Percentiles rank a stretch among this genome's conserved stretches.
phyloP scores from a whole-genome alignment of 306 rosid species.

The Betula pendula region DNA sequence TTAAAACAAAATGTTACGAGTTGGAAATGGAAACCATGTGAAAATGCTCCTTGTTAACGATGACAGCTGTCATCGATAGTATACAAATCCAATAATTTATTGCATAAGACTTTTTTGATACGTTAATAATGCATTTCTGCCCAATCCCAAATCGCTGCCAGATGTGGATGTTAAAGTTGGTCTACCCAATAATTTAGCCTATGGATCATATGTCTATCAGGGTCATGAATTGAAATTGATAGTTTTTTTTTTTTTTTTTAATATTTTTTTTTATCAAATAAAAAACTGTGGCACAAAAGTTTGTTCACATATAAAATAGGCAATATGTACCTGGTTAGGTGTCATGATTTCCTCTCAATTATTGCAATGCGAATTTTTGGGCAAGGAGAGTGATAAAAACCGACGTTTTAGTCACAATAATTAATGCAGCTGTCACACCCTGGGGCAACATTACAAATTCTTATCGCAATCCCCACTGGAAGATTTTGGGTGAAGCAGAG shows the following conservation, averaged over 20 bases:
- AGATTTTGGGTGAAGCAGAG: background rate
- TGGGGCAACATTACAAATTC: background rate
- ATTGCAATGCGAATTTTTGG: too few species aligned
- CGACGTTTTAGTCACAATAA: too few species aligned
- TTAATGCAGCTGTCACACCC: background rate
- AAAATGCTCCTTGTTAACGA: too few species aligned
- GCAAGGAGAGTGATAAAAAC: too few species aligned
- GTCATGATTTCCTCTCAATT: constrained; percentile 6
- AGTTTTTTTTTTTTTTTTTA: constrained; percentile 11
- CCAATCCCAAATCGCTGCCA: constrained; percentile 26
- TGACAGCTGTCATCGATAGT: constrained; percentile 28
- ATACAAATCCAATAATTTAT: constrained; percentile 33
- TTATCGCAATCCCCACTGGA: background rate
- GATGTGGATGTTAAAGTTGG: constrained; percentile 23
- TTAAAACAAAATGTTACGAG: too few species aligned
- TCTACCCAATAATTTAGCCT: constrained; percentile 15
- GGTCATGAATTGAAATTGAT: constrained; percentile 37
- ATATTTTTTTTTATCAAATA: too few species aligned
- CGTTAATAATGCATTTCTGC: constrained; percentile 29
- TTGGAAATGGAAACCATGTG: too few species aligned
- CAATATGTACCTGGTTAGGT: constrained; percentile 16
- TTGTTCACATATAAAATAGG: background rate
- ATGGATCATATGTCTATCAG: constrained; percentile 29
- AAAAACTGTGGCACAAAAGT: constrained; percentile 13
- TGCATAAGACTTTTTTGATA: constrained; percentile 26